These are phyloP conservation scores for Eruca vesicaria DNA, from an alignment of 441 rosid genomes.

Conservation along the genomic window DNA sequence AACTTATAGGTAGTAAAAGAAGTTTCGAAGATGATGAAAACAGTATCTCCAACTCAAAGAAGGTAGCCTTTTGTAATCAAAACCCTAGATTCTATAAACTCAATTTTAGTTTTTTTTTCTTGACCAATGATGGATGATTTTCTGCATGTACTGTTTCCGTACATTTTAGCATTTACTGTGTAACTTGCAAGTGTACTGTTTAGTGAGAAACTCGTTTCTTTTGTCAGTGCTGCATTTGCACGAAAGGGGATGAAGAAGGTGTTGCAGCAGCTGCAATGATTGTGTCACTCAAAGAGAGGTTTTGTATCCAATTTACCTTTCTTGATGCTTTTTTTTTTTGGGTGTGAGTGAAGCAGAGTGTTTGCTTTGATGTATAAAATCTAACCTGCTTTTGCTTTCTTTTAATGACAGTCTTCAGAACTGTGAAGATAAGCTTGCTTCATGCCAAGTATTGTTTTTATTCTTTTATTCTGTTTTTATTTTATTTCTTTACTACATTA, in stretches of 20 bases:
- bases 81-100: no score
- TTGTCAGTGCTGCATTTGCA: constrained; percentile 43
- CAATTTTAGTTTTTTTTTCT: no score
- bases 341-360: not conserved
- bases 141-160: no score
- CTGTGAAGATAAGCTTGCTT: not conserved
- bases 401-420: not conserved
- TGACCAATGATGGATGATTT: no score
- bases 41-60: no score
- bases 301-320: not conserved
- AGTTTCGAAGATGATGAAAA: no score
- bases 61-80: no score
- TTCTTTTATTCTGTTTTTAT: constrained; percentile 1
- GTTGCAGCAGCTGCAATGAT: constrained; percentile 74
- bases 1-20: no score
- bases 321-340: no score
- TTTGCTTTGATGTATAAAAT: not conserved
- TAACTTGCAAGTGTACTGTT: not conserved
- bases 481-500: not conserved
- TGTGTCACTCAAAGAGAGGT: constrained; percentile 89
- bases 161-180: no score
- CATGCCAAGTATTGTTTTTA: constrained; percentile 80
- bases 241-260: constrained; percentile 58
- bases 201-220: not conserved
- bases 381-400: not conserved